Base-by-base conservation (phyloP, 1,284 basidiomycete species). In the Irpex sp. region DNA sequence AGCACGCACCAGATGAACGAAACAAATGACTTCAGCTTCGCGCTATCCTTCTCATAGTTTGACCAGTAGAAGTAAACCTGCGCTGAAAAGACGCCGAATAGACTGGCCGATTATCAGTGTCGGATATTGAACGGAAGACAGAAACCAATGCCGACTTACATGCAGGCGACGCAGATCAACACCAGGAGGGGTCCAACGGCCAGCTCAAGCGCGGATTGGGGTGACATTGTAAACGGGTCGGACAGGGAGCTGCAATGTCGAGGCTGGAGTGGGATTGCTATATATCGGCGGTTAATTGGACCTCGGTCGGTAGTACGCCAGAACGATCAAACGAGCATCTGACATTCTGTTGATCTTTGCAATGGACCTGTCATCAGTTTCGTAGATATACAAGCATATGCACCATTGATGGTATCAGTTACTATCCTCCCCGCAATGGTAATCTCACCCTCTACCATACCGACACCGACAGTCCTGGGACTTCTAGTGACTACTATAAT, bases 131-230 rank as follows among this genome's bases (percentile, higher is more conserved):
- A 51, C n/a, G 9, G 21, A 26, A 47, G 17, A 3, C 43, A 47
- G 43, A 47, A 43, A 15, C 8, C 15, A 15, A 43, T 4, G 15
- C 8, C 5, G 5, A 43, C 39, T 43, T 11, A 43, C 39, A 43
- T 43, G 53, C 43, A 36, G 54, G 51, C 36, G 19, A 60, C 17
- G 51, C 59, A 60, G 17, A 60, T 53, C 31, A 55, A 33, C 15
- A 60, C 51, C 59, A 60, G 59, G 11, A 60, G 59, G 31, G 59
- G 59, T 26, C 59, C 58, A 21, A 51, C 46, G 49, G 53, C 35
- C 50, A 60, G 36, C 58, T 50, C 58, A 49, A 59, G 46, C 5
- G 58, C 49, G 21, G 49, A 51, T 26, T 51, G 49, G 9, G n/a
- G 49, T 26, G 49, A 51, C 49, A 51, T 51, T 15, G 39, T 43